Evolutionary conservation across 164 flowering plant genomes (phyloP).

Genomic region (Chloranthus sessilifolius): DNA sequence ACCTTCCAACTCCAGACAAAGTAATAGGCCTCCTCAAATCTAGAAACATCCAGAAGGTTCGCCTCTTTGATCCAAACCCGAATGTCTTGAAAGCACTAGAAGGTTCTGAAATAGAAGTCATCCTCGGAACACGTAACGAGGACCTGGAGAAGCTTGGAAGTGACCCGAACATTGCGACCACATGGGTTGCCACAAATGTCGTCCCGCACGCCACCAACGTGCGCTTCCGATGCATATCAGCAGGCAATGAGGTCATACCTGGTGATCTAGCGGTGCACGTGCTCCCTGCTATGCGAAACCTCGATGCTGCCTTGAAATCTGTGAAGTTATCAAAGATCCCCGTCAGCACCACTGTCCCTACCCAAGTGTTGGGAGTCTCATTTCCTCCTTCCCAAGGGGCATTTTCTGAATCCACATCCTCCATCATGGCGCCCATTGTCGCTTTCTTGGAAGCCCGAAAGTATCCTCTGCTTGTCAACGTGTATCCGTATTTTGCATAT

Average conservation of each 20-base stretch:
- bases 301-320: neutral
- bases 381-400: constrained; percentile 5
- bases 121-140: constrained; percentile 10
- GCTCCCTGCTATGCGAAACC: neutral
- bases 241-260: constrained; percentile 13
- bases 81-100: constrained; percentile 2
- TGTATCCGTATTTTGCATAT: constrained; percentile 8
- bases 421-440: neutral
- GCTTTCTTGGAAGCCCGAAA: neutral
- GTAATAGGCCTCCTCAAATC: constrained; percentile 4
- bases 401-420: neutral
- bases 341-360: neutral
- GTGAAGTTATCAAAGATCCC: neutral
- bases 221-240: neutral
- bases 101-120: constrained; percentile 1
- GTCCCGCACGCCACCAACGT: constrained; percentile 2
- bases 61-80: constrained; percentile 11
- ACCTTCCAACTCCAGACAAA: constrained; percentile 11
- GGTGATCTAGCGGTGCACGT: constrained; percentile 1
- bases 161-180: constrained; percentile 4
- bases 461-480: neutral
- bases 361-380: neutral
- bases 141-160: constrained; percentile 4
- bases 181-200: constrained; percentile 14
- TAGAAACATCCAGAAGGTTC: constrained; percentile 2